Percentiles rank a stretch among this genome's conserved stretches.
Conservation (phyloP, 768 basidiomycete species). For the Holtermannia corniformis region DNA sequence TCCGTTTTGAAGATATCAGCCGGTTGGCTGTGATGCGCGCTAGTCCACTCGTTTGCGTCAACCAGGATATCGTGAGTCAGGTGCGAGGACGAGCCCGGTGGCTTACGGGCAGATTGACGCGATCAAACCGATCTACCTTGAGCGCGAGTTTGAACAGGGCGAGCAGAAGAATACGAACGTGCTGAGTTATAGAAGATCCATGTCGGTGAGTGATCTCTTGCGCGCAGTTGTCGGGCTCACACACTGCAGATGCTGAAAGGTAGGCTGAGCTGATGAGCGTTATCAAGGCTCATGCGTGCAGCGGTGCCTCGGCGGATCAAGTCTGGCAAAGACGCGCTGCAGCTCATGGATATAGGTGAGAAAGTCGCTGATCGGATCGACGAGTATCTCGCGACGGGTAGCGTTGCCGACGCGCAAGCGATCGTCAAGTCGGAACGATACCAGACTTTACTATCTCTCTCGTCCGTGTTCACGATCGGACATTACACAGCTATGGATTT, state of each 20-base stretch:
- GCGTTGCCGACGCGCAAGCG: conserved; percentile 24
- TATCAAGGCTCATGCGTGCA: conserved; percentile 1
- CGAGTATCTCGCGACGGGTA: conserved; percentile 31
- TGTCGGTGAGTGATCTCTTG: conserved; percentile 29
- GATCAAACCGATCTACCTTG: conserved; percentile 36
- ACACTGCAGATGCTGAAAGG: conserved; percentile 17
- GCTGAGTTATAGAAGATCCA: conserved; percentile 36
- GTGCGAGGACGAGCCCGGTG: neutral
- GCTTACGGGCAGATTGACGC: conserved; percentile 37
- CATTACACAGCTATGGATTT: conserved; percentile 31
- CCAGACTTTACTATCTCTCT: conserved; percentile 27
- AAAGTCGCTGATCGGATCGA: conserved; percentile 40
- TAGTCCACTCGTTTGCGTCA: conserved; percentile 35
- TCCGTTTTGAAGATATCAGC: conserved; percentile 29
- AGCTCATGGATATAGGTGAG: conserved; percentile 29
- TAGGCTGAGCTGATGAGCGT: conserved; percentile 2
- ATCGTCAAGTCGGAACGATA: conserved; percentile 29
- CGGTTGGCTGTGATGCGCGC: conserved; percentile 23
- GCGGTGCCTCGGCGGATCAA: conserved; percentile 32
- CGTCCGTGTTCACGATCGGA: conserved; percentile 38
- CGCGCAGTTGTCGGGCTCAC: conserved; percentile 1
- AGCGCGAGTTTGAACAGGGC: conserved; percentile 33
- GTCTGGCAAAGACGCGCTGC: conserved; percentile 35
- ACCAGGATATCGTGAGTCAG: conserved; percentile 38
- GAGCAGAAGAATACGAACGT: conserved; percentile 39